A percentile compares a stretch with the other conserved stretches of the same genome.
These are phyloP conservation scores for Pleurotus ostreatus DNA, from an alignment of 768 basidiomycete genomes.

Conservation along the genomic window DNA sequence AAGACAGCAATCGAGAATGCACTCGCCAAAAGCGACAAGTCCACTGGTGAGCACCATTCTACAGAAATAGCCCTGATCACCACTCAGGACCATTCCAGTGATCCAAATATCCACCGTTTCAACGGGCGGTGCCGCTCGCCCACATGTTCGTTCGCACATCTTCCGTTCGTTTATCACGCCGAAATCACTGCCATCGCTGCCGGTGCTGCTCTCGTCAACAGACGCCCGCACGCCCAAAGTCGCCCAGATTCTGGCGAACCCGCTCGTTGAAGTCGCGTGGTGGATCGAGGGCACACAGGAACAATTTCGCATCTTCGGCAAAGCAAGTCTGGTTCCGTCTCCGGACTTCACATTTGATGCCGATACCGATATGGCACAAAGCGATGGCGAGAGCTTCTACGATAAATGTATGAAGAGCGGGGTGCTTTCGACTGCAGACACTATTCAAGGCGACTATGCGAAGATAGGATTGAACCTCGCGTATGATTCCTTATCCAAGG, in stretches of 20 bases:
- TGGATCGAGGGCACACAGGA: constrained; percentile 66
- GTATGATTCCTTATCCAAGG: constrained; percentile 30
- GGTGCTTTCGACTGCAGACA: constrained; percentile 13
- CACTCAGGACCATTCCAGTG: constrained; percentile 30
- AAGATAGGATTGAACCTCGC: constrained; percentile 12
- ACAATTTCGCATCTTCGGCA: constrained; percentile 71
- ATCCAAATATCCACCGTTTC: constrained; percentile 27
- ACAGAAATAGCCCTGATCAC: neutral
- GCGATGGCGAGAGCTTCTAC: constrained; percentile 11
- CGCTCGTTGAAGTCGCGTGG: constrained; percentile 63
- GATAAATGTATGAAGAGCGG: constrained; percentile 26
- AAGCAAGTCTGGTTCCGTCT: constrained; percentile 50
- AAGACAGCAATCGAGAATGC: constrained; percentile 40
- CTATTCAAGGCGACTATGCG: constrained; percentile 14
- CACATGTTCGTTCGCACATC: constrained; percentile 63
- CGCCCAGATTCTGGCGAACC: constrained; percentile 44
- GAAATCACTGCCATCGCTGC: constrained; percentile 36
- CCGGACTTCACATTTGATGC: constrained; percentile 31
- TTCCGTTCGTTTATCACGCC: constrained; percentile 56
- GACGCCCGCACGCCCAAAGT: constrained; percentile 73
- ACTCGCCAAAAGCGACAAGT: constrained; percentile 32
- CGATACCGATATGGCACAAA: neutral
- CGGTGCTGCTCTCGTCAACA: constrained; percentile 64
- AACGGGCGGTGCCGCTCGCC: constrained; percentile 50
- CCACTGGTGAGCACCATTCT: constrained; percentile 27